phyloP scores from a whole-genome alignment of 106 monocot genomes.

The Dendrobium officinale region DNA sequence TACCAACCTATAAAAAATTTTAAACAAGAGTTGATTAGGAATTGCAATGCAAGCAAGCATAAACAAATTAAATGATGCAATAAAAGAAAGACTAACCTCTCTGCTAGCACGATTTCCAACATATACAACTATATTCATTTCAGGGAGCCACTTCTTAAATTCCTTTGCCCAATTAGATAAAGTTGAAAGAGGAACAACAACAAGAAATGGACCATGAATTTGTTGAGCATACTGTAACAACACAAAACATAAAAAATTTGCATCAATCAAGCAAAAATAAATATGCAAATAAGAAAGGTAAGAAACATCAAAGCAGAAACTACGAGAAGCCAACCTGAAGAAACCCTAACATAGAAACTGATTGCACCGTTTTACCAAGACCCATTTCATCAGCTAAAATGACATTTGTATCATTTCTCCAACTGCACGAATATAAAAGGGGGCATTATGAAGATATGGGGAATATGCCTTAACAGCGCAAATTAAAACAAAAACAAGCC shows the following conservation, averaged over 20 bases:
- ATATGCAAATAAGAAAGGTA: not conserved
- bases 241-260: not conserved
- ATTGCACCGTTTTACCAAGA: conserved; percentile 97
- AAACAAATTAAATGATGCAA: not conserved
- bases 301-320: not conserved
- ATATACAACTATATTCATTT: conserved; percentile 91
- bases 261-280: not conserved
- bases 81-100: conserved; percentile 45
- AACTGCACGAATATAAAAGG: conserved; percentile 40
- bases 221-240: conserved; percentile 82
- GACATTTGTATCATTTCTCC: conserved; percentile 99
- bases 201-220: conserved; percentile 93
- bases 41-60: not conserved
- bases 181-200: conserved; percentile 95
- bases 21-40: not conserved
- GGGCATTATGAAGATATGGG: not conserved
- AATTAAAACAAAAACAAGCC: not conserved
- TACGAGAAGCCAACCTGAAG: conserved; percentile 54
- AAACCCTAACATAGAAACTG: conserved; percentile 97
- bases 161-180: conserved; percentile 98
- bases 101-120: conserved; percentile 99
- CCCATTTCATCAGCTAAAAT: conserved; percentile 99
- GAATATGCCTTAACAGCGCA: not conserved
- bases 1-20: not conserved
- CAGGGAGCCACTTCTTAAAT: conserved; percentile 96